Conservation (phyloP, 139 green algal species). For the Picochlorum sp. region DNA sequence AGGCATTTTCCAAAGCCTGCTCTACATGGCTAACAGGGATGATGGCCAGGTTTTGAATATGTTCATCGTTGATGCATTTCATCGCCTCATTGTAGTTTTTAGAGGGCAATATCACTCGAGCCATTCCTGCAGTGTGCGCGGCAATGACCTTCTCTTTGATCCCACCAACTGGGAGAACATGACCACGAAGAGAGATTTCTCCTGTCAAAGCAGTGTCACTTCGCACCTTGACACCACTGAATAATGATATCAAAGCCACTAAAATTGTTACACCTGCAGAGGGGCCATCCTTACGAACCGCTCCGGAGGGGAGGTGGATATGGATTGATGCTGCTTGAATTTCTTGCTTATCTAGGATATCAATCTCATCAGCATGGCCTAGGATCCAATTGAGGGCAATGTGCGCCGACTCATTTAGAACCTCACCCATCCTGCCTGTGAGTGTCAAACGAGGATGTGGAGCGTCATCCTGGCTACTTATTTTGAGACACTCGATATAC, state of each 20-base stretch:
- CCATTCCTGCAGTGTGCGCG: slow-evolving; percentile 49
- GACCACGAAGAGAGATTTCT: slow-evolving; percentile 89
- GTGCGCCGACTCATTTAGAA: slow-evolving; percentile 83
- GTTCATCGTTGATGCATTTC: slow-evolving; percentile 28
- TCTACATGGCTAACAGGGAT: slow-evolving; percentile 24
- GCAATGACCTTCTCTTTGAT: slow-evolving; percentile 93
- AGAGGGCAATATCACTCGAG: slow-evolving; percentile 70
- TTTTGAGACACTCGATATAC: slow-evolving; percentile 73
- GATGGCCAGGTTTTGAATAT: slow-evolving; percentile 25
- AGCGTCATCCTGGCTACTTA: slow-evolving; percentile 21
- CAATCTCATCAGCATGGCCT: slow-evolving; percentile 29
- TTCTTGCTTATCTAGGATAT: background rate
- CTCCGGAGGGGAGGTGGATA: slow-evolving; percentile 83
- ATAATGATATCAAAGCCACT: slow-evolving; percentile 83
- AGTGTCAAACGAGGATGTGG: slow-evolving; percentile 21
- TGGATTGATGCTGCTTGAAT: slow-evolving; percentile 51
- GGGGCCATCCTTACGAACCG: slow-evolving; percentile 91
- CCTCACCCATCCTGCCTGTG: slow-evolving; percentile 84
- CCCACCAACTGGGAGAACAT: slow-evolving; percentile 84
- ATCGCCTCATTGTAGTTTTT: slow-evolving; percentile 79
- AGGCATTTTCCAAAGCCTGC: slow-evolving; percentile 41
- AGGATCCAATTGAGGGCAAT: slow-evolving; percentile 88
- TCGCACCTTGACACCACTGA: slow-evolving; percentile 44
- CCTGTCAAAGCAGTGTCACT: slow-evolving; percentile 65
- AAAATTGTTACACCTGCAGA: slow-evolving; percentile 82